Conservation (phyloP, 306 rosid species). For the Abrus pulchellus region DNA sequence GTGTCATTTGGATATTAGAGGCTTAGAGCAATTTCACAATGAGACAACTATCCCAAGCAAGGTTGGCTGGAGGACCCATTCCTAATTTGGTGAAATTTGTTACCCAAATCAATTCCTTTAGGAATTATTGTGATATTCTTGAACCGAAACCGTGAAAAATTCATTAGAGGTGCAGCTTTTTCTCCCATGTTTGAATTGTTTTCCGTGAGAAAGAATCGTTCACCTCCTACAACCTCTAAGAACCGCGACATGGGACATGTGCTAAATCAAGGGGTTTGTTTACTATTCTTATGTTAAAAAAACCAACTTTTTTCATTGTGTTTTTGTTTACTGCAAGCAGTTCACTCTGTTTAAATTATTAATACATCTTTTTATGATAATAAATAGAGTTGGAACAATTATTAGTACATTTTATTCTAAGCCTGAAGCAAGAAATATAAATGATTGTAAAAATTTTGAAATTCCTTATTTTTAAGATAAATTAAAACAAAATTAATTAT, state of each 20-base stretch:
- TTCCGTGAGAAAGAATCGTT: constrained; percentile 57
- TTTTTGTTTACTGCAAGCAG: not conserved
- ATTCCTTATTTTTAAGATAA: too few relatives aligned
- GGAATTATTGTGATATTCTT: constrained; percentile 11
- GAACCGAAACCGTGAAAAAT: constrained; percentile 19
- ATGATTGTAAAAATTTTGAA: too few relatives aligned
- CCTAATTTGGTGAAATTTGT: constrained; percentile 5
- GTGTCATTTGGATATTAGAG: constrained; percentile 33
- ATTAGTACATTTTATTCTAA: too few relatives aligned
- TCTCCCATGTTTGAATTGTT: constrained; percentile 48
- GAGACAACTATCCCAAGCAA: constrained; percentile 22
- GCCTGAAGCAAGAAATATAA: too few relatives aligned
- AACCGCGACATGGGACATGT: constrained; percentile 56
- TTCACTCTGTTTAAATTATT: not conserved
- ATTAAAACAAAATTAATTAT: too few relatives aligned
- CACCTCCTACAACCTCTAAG: constrained; percentile 67
- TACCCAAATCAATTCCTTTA: constrained; percentile 20
- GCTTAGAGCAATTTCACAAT: not conserved
- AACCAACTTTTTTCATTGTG: not conserved
- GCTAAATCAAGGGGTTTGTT: constrained; percentile 50
- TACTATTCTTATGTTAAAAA: constrained; percentile 44
- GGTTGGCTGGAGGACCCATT: constrained; percentile 9
- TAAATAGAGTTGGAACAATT: too few relatives aligned
- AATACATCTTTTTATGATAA: too few relatives aligned
- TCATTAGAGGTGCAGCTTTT: constrained; percentile 42